Percentiles rank a stretch among this genome's conserved stretches.
These are phyloP conservation scores for Lasiodiplodia sp. DNA, from an alignment of 2,329 filamentous ascomycete genomes.

Conservation along the genomic window DNA sequence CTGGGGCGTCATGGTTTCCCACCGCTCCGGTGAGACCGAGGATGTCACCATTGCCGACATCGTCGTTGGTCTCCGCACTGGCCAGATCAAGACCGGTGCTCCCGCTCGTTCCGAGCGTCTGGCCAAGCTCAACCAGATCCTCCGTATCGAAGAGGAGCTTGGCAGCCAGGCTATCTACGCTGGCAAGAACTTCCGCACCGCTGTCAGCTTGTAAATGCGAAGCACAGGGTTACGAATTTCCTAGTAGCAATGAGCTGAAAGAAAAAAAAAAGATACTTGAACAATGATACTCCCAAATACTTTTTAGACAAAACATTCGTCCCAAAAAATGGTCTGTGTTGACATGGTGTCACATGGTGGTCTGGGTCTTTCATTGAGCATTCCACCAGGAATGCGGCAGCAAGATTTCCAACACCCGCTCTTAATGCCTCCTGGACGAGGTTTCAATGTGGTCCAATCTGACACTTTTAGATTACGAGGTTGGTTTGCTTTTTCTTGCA, in stretches of 20 bases:
- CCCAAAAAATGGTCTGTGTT: not conserved
- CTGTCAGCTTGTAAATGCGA: conserved; percentile 78
- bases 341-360: not conserved
- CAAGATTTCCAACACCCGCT: not conserved
- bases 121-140: conserved; percentile 99
- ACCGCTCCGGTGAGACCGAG: conserved; percentile 98
- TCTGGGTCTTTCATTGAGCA: not conserved
- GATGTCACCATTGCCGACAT: conserved; percentile 99
- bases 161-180: conserved; percentile 91
- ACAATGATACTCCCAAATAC: conserved; percentile 25
- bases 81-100: conserved; percentile 99
- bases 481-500: too few species aligned
- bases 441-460: not conserved
- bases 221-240: conserved; percentile 22
- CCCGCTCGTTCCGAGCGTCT: conserved; percentile 96
- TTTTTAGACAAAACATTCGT: not conserved
- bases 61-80: conserved; percentile 92
- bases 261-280: conserved; percentile 20
- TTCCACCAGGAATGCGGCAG: not conserved
- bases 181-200: conserved; percentile 87
- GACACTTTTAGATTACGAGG: too few species aligned
- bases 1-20: conserved; percentile 99
- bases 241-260: conserved; percentile 23
- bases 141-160: conserved; percentile 99
- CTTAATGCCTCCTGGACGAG: not conserved